These are phyloP conservation scores for Kwoniella botswanensis DNA, from an alignment of 768 basidiomycete species.

Conservation along the genomic window DNA sequence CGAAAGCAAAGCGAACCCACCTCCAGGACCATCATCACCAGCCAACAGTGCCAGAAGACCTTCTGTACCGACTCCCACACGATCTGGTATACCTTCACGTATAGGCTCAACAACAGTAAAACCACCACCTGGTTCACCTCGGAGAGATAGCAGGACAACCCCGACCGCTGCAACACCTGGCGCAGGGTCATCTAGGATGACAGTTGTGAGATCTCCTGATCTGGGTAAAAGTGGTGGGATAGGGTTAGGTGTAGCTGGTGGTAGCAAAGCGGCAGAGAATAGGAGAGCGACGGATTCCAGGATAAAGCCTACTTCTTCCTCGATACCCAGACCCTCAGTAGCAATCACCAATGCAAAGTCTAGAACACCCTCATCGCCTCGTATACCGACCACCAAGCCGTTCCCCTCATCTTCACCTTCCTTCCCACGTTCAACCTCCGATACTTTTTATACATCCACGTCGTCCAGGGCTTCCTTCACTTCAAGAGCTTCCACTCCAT, in stretches of 20 bases:
- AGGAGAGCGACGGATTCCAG: conserved; percentile 6
- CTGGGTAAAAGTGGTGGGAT: conserved; percentile 4
- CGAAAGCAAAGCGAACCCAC: conserved; percentile 6
- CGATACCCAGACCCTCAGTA: conserved; percentile 5
- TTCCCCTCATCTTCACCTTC: conserved; percentile 5
- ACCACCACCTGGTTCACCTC: conserved; percentile 7
- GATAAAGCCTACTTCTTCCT: background rate
- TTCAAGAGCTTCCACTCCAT: conserved; percentile 1
- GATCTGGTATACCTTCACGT: conserved; percentile 12
- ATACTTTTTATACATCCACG: conserved; percentile 2
- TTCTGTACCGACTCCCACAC: conserved; percentile 6
- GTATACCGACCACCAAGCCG: background rate
- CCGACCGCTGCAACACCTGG: background rate
- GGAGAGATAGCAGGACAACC: conserved; percentile 1
- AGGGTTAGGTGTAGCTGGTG: conserved; percentile 7
- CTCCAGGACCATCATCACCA: background rate
- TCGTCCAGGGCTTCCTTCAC: background rate
- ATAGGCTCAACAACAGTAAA: conserved; percentile 3
- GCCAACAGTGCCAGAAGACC: background rate
- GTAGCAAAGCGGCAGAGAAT: background rate
- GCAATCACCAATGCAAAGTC: background rate
- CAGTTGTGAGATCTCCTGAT: background rate
- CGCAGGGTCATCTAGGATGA: conserved; percentile 8
- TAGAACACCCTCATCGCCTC: conserved; percentile 6
- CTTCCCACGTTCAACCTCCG: conserved; percentile 18